A percentile compares a stretch with the other conserved stretches of the same genome.
Evolutionary conservation across 257 asterid genomes (phyloP).

Genomic region (Eucommia ulmoides): DNA sequence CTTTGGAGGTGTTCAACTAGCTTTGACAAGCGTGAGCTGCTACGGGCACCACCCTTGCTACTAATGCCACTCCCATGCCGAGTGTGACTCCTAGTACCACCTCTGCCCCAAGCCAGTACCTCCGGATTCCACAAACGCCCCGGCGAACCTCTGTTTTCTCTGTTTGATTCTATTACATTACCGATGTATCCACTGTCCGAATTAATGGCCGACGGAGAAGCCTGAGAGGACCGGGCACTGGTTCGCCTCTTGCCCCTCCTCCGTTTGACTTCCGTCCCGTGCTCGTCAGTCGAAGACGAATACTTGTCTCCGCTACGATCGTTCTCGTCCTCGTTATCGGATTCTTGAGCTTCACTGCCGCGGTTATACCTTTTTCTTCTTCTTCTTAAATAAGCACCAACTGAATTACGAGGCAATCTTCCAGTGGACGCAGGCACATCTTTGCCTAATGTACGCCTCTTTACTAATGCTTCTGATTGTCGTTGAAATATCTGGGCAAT

Average conservation of each 20-base stretch:
- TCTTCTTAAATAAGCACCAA: slow-evolving; percentile 19
- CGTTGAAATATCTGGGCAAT: slow-evolving; percentile 26
- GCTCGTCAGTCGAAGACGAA: slow-evolving; percentile 16
- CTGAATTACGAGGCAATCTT: slow-evolving; percentile 11
- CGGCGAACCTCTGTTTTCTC: slow-evolving; percentile 12
- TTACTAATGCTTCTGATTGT: slow-evolving; percentile 28
- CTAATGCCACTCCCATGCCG: slow-evolving; percentile 21
- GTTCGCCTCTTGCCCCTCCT: slow-evolving; percentile 15
- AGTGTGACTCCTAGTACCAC: slow-evolving; percentile 27
- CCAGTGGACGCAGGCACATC: slow-evolving; percentile 7
- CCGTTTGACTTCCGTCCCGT: slow-evolving; percentile 17
- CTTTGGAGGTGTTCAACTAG: slow-evolving; percentile 17
- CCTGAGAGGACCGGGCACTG: slow-evolving; percentile 7
- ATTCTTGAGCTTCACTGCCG: slow-evolving; percentile 11
- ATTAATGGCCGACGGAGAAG: slow-evolving; percentile 10
- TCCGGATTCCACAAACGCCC: slow-evolving; percentile 12
- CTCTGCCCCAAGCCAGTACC: slow-evolving; percentile 27
- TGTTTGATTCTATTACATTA: slow-evolving; percentile 7
- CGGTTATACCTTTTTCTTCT: slow-evolving; percentile 13
- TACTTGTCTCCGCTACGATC: slow-evolving; percentile 17
- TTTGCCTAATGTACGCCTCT: slow-evolving; percentile 21
- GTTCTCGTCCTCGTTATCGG: slow-evolving; percentile 17
- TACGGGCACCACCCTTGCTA: slow-evolving; percentile 11
- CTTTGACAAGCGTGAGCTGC: slow-evolving; percentile 17
- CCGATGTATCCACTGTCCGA: slow-evolving; percentile 11